A percentile compares a stretch with the other conserved stretches of the same genome.
These are phyloP conservation scores for Cercophora scortea DNA, from an alignment of 495 filamentous ascomycete genomes.

Conservation along the genomic window DNA sequence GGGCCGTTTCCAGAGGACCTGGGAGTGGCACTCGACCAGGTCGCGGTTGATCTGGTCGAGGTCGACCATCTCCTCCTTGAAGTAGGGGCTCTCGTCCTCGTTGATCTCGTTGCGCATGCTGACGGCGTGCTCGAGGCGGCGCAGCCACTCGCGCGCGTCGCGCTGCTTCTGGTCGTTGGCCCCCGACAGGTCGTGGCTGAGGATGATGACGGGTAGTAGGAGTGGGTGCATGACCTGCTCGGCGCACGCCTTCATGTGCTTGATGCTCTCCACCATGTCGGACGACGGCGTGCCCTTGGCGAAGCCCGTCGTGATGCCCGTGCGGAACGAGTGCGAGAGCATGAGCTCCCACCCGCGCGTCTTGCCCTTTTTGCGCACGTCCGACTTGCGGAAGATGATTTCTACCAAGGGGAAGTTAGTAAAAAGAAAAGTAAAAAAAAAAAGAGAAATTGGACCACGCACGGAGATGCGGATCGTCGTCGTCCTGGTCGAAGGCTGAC, in stretches of 20 bases:
- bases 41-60: conserved; percentile 48
- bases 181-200: conserved; percentile 40
- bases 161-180: conserved; percentile 48
- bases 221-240: conserved; percentile 43
- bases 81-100: conserved; percentile 35
- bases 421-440: neutral
- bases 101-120: conserved; percentile 47
- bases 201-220: conserved; percentile 45
- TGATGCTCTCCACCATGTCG: conserved; percentile 37
- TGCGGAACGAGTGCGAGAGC: conserved; percentile 46
- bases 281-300: conserved; percentile 46
- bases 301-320: conserved; percentile 43
- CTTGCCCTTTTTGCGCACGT: conserved; percentile 49
- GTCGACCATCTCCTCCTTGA: conserved; percentile 40
- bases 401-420: conserved; percentile 20
- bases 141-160: conserved; percentile 47
- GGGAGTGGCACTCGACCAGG: conserved; percentile 49
- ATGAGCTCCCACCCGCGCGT: conserved; percentile 52
- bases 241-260: conserved; percentile 37
- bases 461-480: conserved; percentile 40
- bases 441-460: neutral
- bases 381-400: conserved; percentile 48
- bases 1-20: conserved; percentile 51
- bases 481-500: conserved; percentile 44
- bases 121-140: conserved; percentile 48